phyloP scores from a whole-genome alignment of 805 yeast species.

The Pichia cabralensis region DNA sequence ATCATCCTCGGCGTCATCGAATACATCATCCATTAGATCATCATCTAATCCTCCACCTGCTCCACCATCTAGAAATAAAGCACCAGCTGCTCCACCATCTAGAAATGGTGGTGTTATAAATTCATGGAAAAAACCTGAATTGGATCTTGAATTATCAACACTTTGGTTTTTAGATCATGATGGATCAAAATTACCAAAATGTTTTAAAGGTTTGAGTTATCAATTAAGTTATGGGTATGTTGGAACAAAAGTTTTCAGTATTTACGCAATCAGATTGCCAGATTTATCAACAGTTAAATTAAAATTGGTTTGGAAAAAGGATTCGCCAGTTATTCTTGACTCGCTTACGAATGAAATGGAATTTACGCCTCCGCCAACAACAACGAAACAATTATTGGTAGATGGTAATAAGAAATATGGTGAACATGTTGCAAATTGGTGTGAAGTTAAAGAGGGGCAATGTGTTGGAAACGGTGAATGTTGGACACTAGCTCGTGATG shows the following conservation, averaged over 20 bases:
- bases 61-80: conserved; percentile 5
- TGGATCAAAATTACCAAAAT: conserved; percentile 26
- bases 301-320: conserved; percentile 32
- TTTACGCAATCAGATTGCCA: conserved; percentile 28
- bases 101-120: conserved; percentile 9
- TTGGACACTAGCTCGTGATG: conserved; percentile 51
- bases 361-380: conserved; percentile 35
- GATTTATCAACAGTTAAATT: conserved; percentile 33
- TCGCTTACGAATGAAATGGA: conserved; percentile 23
- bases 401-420: conserved; percentile 33
- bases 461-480: conserved; percentile 50
- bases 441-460: conserved; percentile 36
- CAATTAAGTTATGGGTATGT: conserved; percentile 23
- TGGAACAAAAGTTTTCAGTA: conserved; percentile 22
- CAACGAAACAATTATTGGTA: conserved; percentile 27
- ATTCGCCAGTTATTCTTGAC: conserved; percentile 13
- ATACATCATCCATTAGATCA: too few relatives aligned
- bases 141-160: conserved; percentile 33
- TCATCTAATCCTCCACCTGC: conserved; percentile 8
- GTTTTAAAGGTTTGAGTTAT: conserved; percentile 29
- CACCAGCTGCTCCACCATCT: conserved; percentile 30
- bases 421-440: conserved; percentile 47
- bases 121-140: conserved; percentile 25
- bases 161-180: conserved; percentile 37
- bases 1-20: neutral